Conservation (phyloP, 208 protist species). For the Trypanosoma boissoni region DNA sequence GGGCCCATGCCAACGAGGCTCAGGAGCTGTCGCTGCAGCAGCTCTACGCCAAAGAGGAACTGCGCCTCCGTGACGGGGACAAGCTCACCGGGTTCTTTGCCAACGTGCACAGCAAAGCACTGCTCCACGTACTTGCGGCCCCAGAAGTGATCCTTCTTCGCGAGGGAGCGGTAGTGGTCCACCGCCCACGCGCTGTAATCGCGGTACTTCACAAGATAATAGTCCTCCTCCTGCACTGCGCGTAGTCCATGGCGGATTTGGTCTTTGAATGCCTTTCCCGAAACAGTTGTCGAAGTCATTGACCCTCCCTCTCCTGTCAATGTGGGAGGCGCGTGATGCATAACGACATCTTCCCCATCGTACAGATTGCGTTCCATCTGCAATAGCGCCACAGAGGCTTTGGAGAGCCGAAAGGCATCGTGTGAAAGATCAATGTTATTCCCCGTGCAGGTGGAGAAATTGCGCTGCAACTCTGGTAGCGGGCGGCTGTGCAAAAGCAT, state of each 20-base stretch:
- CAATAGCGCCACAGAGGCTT: constrained; percentile 69
- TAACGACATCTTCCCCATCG: constrained; percentile 24
- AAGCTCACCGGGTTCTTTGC: constrained; percentile 67
- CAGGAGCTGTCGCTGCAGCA: constrained; percentile 70
- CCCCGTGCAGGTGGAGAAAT: constrained; percentile 70
- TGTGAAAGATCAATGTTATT: constrained; percentile 79
- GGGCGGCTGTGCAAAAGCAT: constrained; percentile 70
- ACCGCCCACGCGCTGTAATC: constrained; percentile 79
- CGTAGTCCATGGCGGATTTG: constrained; percentile 53
- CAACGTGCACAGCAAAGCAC: constrained; percentile 82
- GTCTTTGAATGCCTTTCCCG: constrained; percentile 49
- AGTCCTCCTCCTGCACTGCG: constrained; percentile 74
- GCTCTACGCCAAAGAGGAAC: constrained; percentile 70
- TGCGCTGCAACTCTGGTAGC: constrained; percentile 63
- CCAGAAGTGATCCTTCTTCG: constrained; percentile 58
- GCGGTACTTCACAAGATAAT: constrained; percentile 80
- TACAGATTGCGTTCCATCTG: constrained; percentile 59
- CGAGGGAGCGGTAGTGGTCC: constrained; percentile 42
- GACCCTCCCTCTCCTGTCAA: constrained; percentile 19
- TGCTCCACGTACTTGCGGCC: constrained; percentile 78
- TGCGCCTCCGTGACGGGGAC: constrained; percentile 78
- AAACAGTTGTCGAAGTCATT: constrained; percentile 26
- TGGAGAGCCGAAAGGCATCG: constrained; percentile 72
- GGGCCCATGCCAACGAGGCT: constrained; percentile 24
- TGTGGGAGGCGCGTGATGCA: not conserved